These are phyloP conservation scores for Erythrophleum ivorense DNA, from an alignment of 331 rosid species.

Conservation along the genomic window DNA sequence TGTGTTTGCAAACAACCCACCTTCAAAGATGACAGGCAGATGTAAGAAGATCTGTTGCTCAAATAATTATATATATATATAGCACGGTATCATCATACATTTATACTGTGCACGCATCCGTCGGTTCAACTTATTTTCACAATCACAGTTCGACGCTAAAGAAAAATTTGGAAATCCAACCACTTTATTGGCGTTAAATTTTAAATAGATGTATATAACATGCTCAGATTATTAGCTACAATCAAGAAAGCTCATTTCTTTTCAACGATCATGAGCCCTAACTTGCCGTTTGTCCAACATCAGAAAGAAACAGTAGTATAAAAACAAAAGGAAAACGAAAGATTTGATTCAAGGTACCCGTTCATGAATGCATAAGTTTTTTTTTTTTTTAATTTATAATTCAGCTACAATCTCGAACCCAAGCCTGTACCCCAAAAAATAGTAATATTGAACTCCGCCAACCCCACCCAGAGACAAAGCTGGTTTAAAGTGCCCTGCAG, in stretches of 20 bases:
- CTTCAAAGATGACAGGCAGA: slow-evolving; percentile 52
- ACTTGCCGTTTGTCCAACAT: slow-evolving; percentile 2
- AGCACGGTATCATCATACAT: background rate
- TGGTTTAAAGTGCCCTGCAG: background rate
- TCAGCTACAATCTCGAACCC: background rate
- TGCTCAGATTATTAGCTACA: slow-evolving; percentile 13
- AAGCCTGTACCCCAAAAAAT: too few relatives aligned
- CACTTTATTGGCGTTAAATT: background rate
- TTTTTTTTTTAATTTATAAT: too few relatives aligned
- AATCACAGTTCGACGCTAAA: background rate
- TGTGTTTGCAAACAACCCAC: slow-evolving; percentile 60
- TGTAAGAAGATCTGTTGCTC: slow-evolving; percentile 24
- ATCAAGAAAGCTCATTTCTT: slow-evolving; percentile 43
- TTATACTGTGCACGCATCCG: background rate
- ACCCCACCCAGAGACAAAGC: background rate
- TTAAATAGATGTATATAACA: background rate
- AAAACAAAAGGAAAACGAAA: slow-evolving; percentile 4
- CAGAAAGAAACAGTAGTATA: background rate
- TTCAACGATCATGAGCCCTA: slow-evolving; percentile 38
- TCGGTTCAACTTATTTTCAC: background rate
- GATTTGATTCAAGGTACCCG: background rate
- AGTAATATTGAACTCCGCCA: background rate
- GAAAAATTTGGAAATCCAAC: background rate
- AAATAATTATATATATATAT: background rate
- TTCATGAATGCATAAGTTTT: too few relatives aligned